phyloP scores from a whole-genome alignment of 139 green algal species.

The Desmodesmus armatus region DNA sequence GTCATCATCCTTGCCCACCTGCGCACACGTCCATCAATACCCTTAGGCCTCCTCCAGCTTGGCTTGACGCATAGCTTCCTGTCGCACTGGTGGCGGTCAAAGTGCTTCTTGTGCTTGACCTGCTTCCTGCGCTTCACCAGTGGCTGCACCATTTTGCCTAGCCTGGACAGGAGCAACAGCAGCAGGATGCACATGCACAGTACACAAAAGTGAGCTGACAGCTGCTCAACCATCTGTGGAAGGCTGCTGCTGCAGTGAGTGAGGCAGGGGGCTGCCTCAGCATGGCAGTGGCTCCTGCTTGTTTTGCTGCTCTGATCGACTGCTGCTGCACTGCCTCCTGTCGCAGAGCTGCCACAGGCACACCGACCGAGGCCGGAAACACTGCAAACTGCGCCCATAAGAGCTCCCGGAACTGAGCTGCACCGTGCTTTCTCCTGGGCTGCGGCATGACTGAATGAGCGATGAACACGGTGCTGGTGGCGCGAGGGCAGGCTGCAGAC shows the following conservation, averaged over 20 bases:
- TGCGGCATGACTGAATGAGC: no score
- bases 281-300: no score
- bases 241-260: neutral
- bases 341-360: no score
- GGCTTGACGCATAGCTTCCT: conserved; percentile 85
- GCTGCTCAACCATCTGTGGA: neutral
- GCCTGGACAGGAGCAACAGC: conserved; percentile 10
- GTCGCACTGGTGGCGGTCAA: conserved; percentile 93
- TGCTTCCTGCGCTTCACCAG: conserved; percentile 88
- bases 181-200: neutral
- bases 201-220: neutral
- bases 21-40: conserved; percentile 97
- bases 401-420: no score
- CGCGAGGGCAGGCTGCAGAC: no score
- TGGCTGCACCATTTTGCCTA: conserved; percentile 89
- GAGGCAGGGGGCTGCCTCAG: no score
- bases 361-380: no score
- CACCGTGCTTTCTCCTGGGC: no score
- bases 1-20: conserved; percentile 55
- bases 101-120: conserved; percentile 89
- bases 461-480: no score
- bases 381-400: no score
- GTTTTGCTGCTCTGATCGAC: neutral
- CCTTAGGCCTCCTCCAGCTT: conserved; percentile 95
- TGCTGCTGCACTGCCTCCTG: no score